Conservation (phyloP, 1,284 basidiomycete species). For the Austropuccinia psidii region DNA sequence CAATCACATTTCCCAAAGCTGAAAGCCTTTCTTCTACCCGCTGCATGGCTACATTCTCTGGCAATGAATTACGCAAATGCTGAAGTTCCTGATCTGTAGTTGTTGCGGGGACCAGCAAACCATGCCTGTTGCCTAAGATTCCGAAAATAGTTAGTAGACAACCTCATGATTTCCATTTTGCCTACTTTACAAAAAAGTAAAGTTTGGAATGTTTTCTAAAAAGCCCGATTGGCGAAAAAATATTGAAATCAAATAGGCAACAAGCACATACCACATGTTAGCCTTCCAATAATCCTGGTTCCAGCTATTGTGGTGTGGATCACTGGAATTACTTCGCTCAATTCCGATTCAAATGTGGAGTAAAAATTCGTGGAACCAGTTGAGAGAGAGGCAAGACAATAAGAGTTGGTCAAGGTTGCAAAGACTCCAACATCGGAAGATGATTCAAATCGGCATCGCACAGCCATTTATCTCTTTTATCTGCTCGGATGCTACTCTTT, state of each 20-base stretch:
- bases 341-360: slow-evolving; percentile 54
- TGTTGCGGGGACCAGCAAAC: slow-evolving; percentile 86
- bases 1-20: slow-evolving; percentile 95
- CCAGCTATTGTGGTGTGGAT: slow-evolving; percentile 95
- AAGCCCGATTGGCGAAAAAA: not conserved
- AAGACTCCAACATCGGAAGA: slow-evolving; percentile 45
- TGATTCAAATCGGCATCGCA: slow-evolving; percentile 33
- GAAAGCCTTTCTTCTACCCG: slow-evolving; percentile 92
- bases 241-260: not conserved
- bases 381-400: slow-evolving; percentile 35
- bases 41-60: slow-evolving; percentile 83
- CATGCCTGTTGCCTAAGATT: slow-evolving; percentile 64
- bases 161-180: too few species aligned
- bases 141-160: not conserved
- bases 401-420: slow-evolving; percentile 77
- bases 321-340: slow-evolving; percentile 88
- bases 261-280: slow-evolving; percentile 65
- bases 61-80: slow-evolving; percentile 92
- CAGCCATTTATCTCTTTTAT: slow-evolving; percentile 17
- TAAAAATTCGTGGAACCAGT: slow-evolving; percentile 92
- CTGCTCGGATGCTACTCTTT: too few species aligned
- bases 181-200: not conserved
- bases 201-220: not conserved
- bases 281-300: slow-evolving; percentile 83
- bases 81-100: slow-evolving; percentile 98